Percentiles rank a stretch among this genome's conserved stretches.
These are phyloP conservation scores for Mycena citricolor DNA, from an alignment of 1,284 basidiomycete species.

Conservation along the genomic window DNA sequence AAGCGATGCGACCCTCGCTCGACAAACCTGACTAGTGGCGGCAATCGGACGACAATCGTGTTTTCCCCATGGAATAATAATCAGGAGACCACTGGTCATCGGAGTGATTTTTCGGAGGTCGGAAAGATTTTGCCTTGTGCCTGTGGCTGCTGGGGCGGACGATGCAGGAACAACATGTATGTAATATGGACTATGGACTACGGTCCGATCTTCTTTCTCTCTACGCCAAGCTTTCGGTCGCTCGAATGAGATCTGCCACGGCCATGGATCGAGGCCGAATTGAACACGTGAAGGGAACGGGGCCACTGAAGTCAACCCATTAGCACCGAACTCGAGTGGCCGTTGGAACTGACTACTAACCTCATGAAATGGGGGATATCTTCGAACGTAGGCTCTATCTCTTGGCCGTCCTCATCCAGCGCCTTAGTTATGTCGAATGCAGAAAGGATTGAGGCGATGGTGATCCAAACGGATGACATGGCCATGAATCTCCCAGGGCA, in stretches of 20 bases:
- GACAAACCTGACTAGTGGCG: too few relatives aligned
- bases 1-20: too few relatives aligned
- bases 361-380: constrained; percentile 20
- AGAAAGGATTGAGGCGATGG: constrained; percentile 31
- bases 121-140: too few relatives aligned
- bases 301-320: constrained; percentile 12
- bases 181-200: too few relatives aligned
- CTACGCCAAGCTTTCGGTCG: too few relatives aligned
- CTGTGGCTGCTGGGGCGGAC: too few relatives aligned
- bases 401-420: constrained; percentile 26
- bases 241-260: constrained; percentile 14
- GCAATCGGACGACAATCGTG: too few relatives aligned
- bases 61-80: too few relatives aligned
- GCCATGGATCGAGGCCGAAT: constrained; percentile 22
- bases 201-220: too few relatives aligned
- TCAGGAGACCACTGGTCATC: too few relatives aligned
- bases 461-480: constrained; percentile 31
- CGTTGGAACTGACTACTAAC: constrained; percentile 16
- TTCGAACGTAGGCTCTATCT: constrained; percentile 27
- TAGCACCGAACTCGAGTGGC: neutral
- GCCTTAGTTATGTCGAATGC: constrained; percentile 32
- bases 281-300: constrained; percentile 24
- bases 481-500: constrained; percentile 34
- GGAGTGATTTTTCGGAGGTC: too few relatives aligned
- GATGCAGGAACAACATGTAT: too few relatives aligned